Evolutionary conservation across 345 rosid species (phyloP), one percentile per base, ranked within the genome.

Genomic region (Acer yangbiense): DNA sequence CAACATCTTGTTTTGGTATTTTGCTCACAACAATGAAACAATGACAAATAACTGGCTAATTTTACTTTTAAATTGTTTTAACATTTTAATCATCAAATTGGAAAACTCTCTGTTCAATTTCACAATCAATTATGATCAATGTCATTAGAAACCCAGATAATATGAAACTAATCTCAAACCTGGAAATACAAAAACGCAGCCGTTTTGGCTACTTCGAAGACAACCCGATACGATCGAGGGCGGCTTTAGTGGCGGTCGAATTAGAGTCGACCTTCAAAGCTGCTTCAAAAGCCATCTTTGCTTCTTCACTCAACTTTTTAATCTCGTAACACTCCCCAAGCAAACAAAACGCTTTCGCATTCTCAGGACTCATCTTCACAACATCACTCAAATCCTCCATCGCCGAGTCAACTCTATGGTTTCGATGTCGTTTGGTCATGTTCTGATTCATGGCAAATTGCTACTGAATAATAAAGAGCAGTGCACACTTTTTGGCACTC

Each of bases 241-340:
- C 93, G 44, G 85, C 78, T 62, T 70, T 78, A 23, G 88, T 89
- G 13, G n/a, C 72, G 8, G 82, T 27, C 8, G 72, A 73, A 9
- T 65, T 68, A 25, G 88, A 88, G 69, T 86, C 77, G 35, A 85
- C 41, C 77, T 73, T 82, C 62, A 88, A 64, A 61, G 92, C 94
- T 70, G 76, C 77, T 66, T 86, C 80, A 60, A 84, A 90, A 18
- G 90, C 89, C 48, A 29, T 70, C 69, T 20, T 61, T n/a, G 94
- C 92, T 57, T 90, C 90, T 2, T 79, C 86, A 2, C 10, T 80
- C 89, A 85, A 80, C 76, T 85, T 81, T 83, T 85, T 87, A 27
- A 20, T 80, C 85, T 89, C 90, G 78, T 90, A 84, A 75, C 92
- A 90, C 81, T 85, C 87, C 18, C 94, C 94, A 66, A 89, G 55